Base-by-base conservation (phyloP, 352 stramenopile genomes). In the Pythium pyrilobum region DNA sequence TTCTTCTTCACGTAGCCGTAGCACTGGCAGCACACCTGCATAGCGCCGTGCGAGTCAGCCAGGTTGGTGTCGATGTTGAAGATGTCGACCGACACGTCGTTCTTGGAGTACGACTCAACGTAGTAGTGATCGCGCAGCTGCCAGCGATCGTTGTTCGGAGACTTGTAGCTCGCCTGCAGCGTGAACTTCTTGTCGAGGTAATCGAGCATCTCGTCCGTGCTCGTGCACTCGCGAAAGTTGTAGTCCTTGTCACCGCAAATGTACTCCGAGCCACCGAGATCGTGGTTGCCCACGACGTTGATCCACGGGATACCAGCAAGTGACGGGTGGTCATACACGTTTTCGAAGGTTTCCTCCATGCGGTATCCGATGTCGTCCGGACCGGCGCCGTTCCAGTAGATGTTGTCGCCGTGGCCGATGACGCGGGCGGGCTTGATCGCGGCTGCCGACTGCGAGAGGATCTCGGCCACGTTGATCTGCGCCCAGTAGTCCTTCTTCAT, bases 41-140 rank as follows among this genome's bases (percentile, higher is more conserved):
- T 81, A 2, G 83, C 77, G 47, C 85, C 85, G 63, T 95, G 85
- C 36, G 81, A 89, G 52, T 92, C 82, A 9, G 85, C 85, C 32
- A 77, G 74, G 72, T 95, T 95, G 16, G 84, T 95, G 54, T 95
- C 85, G 37, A 95, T 62, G 62, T 92, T 95, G 59, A 93, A 93
- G 32, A 95, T 91, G 40, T 95, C 85, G 2, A 95, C 82, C 29
- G 81, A 88, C 21, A 95, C 84, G 31, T 73, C 84, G 63, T 87
- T 74, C 64, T 82, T 74, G 59, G 88, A 67, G 7, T 92, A 70
- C 6, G 66, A 75, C 56, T 95, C 79, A 21, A 90, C 77, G 63
- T 92, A 94, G 71, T 92, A 92, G 60, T 94, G 84, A 59, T 91
- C 84, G 16, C 69, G 69, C 12, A 94, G 64, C 66, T 87, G 72